Base-by-base conservation (phyloP, 306 rosid genomes). In the Castanea sativa region DNA sequence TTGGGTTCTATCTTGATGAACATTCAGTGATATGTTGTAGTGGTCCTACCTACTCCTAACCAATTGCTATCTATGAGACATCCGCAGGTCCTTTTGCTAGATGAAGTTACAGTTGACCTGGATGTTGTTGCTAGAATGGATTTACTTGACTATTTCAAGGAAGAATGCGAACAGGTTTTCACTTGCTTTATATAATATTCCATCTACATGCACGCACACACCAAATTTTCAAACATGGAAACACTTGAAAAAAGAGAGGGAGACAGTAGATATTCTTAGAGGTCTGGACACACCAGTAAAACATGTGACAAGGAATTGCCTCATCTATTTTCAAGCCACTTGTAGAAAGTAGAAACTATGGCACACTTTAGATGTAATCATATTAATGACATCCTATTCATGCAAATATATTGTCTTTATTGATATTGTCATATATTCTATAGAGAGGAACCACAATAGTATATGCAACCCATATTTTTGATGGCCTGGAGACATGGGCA, bases 401-500 rank as follows among this genome's bases (percentile, higher is more conserved):
- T 19, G 14, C 23, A 10, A 10, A 21, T 32, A 23, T 51, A 3
- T n/a, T 7, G 19, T 25, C 23, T 23, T 21, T 21, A 5, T 20
- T 73, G 4, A 59, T 59, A 9, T 51, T 77, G 86, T 33, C 72
- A 49, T 33, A 20, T 81, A 82, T 19, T 74, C 68, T 67, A 67
- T 69, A 94, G 99, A 90, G 99, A 78, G 91, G 92, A 83, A 91
- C 97, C 69, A 94, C 92, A 76, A 85, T 94, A 79, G 98, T 92
- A n/a, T 92, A 95, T 79, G 94, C 99, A 81, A 92, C 99, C 32
- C 99, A 95, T 83, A 92, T 92, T 52, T 95, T 95, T 90, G 99
- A 95, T 84, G 99, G 99, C 69, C 91, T 92, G 77, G 99, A 92
- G 88, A 88, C 96, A 69, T 95, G 99, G 99, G 96, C 99, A 71